Percentiles rank a stretch among this genome's conserved stretches.
phyloP scores from a whole-genome alignment of 2,329 filamentous ascomycete species.

The Talaromyces verruculosus region DNA sequence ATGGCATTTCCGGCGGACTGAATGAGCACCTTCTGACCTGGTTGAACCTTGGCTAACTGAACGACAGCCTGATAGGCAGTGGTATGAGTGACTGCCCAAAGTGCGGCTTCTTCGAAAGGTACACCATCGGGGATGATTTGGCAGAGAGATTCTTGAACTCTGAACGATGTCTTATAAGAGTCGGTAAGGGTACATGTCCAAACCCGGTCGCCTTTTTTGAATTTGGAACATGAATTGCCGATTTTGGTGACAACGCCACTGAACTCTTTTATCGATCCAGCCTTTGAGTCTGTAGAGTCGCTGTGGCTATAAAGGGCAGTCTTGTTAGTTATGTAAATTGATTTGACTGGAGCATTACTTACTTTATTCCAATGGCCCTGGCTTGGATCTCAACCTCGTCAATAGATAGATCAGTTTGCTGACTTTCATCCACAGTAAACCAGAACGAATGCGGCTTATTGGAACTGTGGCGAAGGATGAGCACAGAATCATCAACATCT shows the following conservation, averaged over 20 bases:
- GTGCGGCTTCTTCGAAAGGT: neutral
- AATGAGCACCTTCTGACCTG: neutral
- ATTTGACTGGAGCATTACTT: neutral
- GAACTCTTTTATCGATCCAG: neutral
- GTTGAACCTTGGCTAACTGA: neutral
- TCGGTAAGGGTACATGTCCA: neutral
- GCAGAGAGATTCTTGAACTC: constrained; percentile 1
- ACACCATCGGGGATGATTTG: neutral
- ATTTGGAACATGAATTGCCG: neutral
- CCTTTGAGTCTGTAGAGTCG: neutral
- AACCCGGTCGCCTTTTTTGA: neutral
- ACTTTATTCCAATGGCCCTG: constrained; percentile 2
- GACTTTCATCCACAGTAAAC: neutral
- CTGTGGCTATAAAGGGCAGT: neutral
- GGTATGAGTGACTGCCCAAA: neutral
- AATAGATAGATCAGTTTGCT: neutral
- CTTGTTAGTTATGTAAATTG: neutral
- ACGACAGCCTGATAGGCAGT: neutral
- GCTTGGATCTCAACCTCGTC: constrained; percentile 2
- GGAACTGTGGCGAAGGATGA: neutral
- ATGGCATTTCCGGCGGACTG: neutral
- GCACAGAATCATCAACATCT: neutral
- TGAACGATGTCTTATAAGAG: neutral
- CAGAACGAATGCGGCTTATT: neutral
- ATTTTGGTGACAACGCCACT: neutral